Conservation (phyloP, 2,329 filamentous ascomycete genomes). For the Ceratocystis smalleyi region DNA sequence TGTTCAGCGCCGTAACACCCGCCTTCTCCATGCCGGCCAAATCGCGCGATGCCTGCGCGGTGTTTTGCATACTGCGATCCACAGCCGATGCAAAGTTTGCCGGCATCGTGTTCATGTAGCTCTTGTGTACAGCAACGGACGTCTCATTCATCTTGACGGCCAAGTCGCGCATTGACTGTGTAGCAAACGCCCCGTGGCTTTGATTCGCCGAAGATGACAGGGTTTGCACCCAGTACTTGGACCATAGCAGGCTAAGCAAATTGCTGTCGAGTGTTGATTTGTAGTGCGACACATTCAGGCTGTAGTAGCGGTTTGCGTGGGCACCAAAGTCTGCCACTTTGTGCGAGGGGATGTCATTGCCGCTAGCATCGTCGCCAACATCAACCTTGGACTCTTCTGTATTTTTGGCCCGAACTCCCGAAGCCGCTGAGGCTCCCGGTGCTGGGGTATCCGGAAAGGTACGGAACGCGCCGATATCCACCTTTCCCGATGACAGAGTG, state of each 20-base stretch:
- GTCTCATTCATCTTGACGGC: constrained; percentile 65
- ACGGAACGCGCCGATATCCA: constrained; percentile 93
- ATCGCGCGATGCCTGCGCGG: constrained; percentile 1
- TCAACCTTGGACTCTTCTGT: constrained; percentile 2
- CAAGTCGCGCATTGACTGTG: constrained; percentile 80
- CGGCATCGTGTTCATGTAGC: neutral
- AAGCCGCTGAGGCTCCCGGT: neutral
- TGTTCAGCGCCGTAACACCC: constrained; percentile 3
- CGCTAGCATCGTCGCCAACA: neutral
- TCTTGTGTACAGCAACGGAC: neutral
- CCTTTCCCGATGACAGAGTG: constrained; percentile 84
- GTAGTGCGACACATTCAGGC: constrained; percentile 81
- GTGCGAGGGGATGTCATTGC: constrained; percentile 57
- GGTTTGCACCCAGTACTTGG: constrained; percentile 98
- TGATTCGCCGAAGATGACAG: constrained; percentile 68
- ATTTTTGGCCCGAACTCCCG: neutral
- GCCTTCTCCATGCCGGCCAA: constrained; percentile 9
- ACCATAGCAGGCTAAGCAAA: constrained; percentile 81
- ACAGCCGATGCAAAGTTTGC: neutral
- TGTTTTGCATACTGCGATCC: neutral
- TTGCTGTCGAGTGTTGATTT: constrained; percentile 82
- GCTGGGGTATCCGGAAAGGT: constrained; percentile 54
- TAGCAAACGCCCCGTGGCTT: constrained; percentile 77
- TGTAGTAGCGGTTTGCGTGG: constrained; percentile 80
- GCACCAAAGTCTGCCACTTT: constrained; percentile 95